These are phyloP conservation scores for Heimioporus sp. DNA, from an alignment of 768 basidiomycete genomes.

Conservation along the genomic window DNA sequence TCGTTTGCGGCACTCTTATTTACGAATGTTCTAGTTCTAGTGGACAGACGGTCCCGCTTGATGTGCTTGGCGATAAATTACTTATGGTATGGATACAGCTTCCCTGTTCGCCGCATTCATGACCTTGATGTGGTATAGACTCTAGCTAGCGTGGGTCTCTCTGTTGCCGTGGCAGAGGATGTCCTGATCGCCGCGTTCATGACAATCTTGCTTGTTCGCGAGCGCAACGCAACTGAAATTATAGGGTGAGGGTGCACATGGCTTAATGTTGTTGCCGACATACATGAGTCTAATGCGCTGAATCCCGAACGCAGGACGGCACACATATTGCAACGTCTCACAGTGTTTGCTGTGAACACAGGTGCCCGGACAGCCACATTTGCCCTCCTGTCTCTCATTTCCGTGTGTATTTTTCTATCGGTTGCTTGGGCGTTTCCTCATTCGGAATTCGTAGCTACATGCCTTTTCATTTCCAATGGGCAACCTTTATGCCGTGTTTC, in stretches of 20 bases:
- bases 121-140: neutral
- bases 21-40: too few relatives aligned
- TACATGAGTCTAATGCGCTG: too few relatives aligned
- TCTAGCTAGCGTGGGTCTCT: neutral
- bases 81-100: neutral
- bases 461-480: neutral
- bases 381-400: constrained; percentile 45
- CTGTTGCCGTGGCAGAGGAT: neutral
- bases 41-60: too few relatives aligned
- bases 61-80: too few relatives aligned
- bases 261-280: too few relatives aligned
- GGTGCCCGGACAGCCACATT: constrained; percentile 50
- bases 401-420: constrained; percentile 35
- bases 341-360: neutral
- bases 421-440: neutral
- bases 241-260: neutral
- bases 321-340: neutral
- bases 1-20: too few relatives aligned
- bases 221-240: neutral
- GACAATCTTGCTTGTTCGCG: neutral
- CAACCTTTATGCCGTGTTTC: neutral
- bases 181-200: neutral
- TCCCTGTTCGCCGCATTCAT: neutral
- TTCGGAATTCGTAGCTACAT: neutral
- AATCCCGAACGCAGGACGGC: neutral